phyloP scores from a whole-genome alignment of 345 rosid genomes.

The Geranium brycei region DNA sequence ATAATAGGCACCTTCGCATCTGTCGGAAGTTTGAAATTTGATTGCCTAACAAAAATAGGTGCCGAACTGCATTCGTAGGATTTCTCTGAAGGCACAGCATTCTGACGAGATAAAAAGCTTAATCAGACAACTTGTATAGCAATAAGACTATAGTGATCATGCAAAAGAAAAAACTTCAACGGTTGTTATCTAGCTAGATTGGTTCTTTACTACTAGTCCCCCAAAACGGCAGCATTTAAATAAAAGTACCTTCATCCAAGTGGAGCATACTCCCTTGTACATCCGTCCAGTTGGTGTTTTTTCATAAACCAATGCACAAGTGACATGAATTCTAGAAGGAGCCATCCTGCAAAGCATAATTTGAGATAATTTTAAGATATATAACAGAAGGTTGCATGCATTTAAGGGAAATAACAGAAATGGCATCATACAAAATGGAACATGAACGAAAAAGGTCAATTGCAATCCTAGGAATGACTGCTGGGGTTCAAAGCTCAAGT shows the following conservation, averaged over 20 bases:
- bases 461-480: background rate
- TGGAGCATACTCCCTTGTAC: constrained; percentile 90
- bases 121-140: background rate
- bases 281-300: constrained; percentile 71
- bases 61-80: constrained; percentile 65
- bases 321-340: constrained; percentile 73
- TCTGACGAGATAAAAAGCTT: constrained; percentile 19
- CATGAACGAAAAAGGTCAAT: background rate
- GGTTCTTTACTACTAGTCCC: background rate
- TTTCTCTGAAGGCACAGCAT: constrained; percentile 54
- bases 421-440: background rate
- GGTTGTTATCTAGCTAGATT: background rate
- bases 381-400: background rate
- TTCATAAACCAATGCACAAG: constrained; percentile 90
- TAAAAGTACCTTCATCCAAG: constrained; percentile 64
- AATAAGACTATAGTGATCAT: background rate
- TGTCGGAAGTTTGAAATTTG: constrained; percentile 79
- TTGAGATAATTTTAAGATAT: background rate
- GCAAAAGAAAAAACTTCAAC: background rate
- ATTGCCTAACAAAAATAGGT: constrained; percentile 77
- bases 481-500: background rate
- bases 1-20: constrained; percentile 68
- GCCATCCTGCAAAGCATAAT: constrained; percentile 43
- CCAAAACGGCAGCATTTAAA: background rate
- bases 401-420: background rate